Base-by-base conservation (phyloP, 2,329 filamentous ascomycete genomes). In the Colletotrichum camelliae region DNA sequence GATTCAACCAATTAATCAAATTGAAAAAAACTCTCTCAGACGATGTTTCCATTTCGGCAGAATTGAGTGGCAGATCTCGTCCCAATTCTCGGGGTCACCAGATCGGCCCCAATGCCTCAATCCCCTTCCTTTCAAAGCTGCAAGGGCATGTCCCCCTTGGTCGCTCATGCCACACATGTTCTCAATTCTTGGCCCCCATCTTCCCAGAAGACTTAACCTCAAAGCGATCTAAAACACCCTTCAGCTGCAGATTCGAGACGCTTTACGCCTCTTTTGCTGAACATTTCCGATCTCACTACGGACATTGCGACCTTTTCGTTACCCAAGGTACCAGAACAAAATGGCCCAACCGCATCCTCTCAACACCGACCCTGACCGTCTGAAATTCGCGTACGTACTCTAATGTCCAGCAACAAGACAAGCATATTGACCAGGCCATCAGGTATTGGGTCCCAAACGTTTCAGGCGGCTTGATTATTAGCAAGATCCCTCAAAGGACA, bases 361-460 rank as follows among this genome's bases (percentile, higher is more conserved):
- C 16, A 76, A 76, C n/a, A 67, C 35, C 12, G 67, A 77, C n/a
- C 35, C 75, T 10, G 76, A 71, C 8, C 66, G 78, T 21, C 66
- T 80, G n/a, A 68, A 79, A 15, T 80, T 80, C 64, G 79, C 79
- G 79, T 80, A 76, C 2, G 77, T 57, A 31, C 71, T 27, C 8
- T 24, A 4, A 24, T 24, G 24, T 2, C n/a, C 57, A 5, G 10
- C 31, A 33, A 2, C 12, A 21, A 52, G 21, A 6, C 24, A 18
- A 2, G 2, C 13, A 6, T 37, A 2, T 21, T 21, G 8, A 65
- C 68, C 84, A 81, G 64, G 60, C 21, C 43, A 8, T 16, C 5
- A 85, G 84, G 12, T 89, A 89, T 80, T 90, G 88, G 88, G 87
- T 90, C 1, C 88, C 88, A 18, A 90, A 90, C 76, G 88, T 90